Conservation (phyloP, 1,284 basidiomycete genomes). For the Mrakiaceae sp. region DNA sequence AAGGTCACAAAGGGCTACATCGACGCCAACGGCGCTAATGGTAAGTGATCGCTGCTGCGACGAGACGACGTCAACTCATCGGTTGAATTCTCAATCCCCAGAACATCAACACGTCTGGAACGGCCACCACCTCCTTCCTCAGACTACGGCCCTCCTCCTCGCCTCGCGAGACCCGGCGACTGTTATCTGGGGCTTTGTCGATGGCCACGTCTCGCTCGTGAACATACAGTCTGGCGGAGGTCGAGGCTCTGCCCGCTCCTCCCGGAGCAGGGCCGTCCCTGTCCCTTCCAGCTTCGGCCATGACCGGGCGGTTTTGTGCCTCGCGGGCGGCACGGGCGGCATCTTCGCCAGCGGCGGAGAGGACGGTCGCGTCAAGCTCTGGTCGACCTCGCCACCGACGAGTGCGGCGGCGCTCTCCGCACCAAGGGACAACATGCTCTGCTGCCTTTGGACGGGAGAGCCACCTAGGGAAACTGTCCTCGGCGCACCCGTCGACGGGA, state of each 20-base stretch:
- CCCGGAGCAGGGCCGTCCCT: not conserved
- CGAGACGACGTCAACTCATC: conserved; percentile 47
- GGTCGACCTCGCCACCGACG: conserved; percentile 43
- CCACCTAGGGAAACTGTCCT: conserved; percentile 25
- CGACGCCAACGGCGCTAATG: conserved; percentile 49
- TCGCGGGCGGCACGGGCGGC: conserved; percentile 23
- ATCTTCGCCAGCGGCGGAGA: conserved; percentile 45
- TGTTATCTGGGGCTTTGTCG: conserved; percentile 62
- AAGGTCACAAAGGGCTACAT: conserved; percentile 61
- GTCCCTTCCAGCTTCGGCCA: conserved; percentile 38
- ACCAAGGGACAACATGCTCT: conserved; percentile 22
- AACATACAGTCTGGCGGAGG: conserved; percentile 20
- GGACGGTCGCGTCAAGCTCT: conserved; percentile 59
- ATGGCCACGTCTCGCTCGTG: conserved; percentile 57
- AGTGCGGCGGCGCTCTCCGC: not conserved
- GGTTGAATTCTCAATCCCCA: conserved; percentile 41
- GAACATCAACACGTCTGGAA: conserved; percentile 11
- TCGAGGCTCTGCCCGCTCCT: conserved; percentile 26
- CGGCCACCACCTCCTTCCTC: conserved; percentile 13
- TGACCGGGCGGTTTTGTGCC: conserved; percentile 40
- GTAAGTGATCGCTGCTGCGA: conserved; percentile 30
- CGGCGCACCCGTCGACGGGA: not conserved
- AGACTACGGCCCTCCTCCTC: conserved; percentile 41
- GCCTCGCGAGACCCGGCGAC: conserved; percentile 56
- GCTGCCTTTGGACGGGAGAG: conserved; percentile 51